phyloP scores from a whole-genome alignment of 2,329 filamentous ascomycete species.

The Aschersonia sp. region DNA sequence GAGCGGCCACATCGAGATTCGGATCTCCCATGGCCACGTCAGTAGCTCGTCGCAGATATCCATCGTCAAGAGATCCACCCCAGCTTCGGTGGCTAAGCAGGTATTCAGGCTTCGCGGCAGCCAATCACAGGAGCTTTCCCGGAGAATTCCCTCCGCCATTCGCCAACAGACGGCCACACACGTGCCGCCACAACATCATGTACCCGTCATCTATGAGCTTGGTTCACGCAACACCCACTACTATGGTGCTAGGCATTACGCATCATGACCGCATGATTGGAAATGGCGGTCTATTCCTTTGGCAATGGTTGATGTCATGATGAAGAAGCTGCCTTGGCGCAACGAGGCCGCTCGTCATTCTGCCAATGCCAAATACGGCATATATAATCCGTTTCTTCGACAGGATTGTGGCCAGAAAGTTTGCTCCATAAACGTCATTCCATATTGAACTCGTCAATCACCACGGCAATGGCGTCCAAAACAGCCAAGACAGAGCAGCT shows the following conservation, averaged over 20 bases:
- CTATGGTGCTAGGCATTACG: neutral
- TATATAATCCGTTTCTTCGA: neutral
- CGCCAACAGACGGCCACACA: neutral
- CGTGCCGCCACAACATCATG: slow-evolving; percentile 2
- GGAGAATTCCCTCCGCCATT: neutral
- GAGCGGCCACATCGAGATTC: neutral
- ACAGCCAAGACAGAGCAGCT: slow-evolving; percentile 49
- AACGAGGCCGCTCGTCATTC: neutral
- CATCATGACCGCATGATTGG: neutral
- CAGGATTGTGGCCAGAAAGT: neutral
- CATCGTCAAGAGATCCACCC: neutral
- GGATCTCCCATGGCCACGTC: neutral
- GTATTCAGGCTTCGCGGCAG: no score
- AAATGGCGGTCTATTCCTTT: neutral
- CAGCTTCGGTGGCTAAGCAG: neutral
- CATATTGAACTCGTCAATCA: neutral
- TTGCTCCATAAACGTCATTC: neutral
- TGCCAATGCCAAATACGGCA: neutral
- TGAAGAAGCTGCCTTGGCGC: neutral
- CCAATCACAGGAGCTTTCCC: neutral
- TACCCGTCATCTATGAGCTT: neutral
- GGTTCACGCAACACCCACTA: neutral
- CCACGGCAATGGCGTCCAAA: slow-evolving; percentile 17
- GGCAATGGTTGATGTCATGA: slow-evolving; percentile 4
- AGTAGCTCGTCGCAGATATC: neutral